Evolutionary conservation across 352 stramenopile species (phyloP).

Genomic region (Hyphochytrium catenoides): DNA sequence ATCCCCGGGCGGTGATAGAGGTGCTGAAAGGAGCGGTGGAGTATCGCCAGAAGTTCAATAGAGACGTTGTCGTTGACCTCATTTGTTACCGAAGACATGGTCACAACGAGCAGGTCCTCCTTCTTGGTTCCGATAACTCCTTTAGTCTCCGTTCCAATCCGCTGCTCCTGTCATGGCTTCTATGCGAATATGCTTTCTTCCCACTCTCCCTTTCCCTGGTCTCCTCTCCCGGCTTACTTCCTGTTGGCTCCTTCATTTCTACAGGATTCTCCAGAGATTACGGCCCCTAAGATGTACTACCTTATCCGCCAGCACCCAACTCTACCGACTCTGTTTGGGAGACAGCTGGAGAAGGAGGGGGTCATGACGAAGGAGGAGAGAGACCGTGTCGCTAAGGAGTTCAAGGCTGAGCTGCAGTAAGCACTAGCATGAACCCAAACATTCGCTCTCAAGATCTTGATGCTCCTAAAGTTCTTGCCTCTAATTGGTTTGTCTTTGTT

Average conservation of each 20-base stretch:
- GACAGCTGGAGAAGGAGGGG: slow-evolving; percentile 31
- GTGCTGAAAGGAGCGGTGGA: slow-evolving; percentile 75
- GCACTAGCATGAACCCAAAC: slow-evolving; percentile 3
- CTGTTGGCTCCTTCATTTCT: too few relatives aligned
- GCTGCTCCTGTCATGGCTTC: too few relatives aligned
- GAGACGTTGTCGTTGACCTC: slow-evolving; percentile 94
- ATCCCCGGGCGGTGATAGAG: slow-evolving; percentile 73
- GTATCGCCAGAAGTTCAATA: slow-evolving; percentile 69
- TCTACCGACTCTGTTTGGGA: slow-evolving; percentile 39
- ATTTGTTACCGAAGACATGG: slow-evolving; percentile 94
- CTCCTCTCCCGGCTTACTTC: too few relatives aligned
- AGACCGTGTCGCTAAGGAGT: slow-evolving; percentile 22
- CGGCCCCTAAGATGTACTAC: slow-evolving; percentile 64
- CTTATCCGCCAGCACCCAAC: slow-evolving; percentile 61
- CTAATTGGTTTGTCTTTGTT: too few relatives aligned
- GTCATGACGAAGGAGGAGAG: slow-evolving; percentile 22
- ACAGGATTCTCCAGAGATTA: slow-evolving; percentile 56
- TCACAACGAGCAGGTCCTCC: slow-evolving; percentile 79
- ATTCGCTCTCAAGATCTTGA: too few relatives aligned
- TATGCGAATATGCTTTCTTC: too few relatives aligned
- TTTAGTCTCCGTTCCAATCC: too few relatives aligned
- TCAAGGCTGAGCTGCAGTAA: slow-evolving; percentile 26
- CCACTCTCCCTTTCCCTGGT: too few relatives aligned
- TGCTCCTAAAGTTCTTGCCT: too few relatives aligned
- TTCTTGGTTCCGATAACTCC: neutral